Conservation (phyloP, 345 rosid genomes). For the Eucalyptus pauciflora region DNA sequence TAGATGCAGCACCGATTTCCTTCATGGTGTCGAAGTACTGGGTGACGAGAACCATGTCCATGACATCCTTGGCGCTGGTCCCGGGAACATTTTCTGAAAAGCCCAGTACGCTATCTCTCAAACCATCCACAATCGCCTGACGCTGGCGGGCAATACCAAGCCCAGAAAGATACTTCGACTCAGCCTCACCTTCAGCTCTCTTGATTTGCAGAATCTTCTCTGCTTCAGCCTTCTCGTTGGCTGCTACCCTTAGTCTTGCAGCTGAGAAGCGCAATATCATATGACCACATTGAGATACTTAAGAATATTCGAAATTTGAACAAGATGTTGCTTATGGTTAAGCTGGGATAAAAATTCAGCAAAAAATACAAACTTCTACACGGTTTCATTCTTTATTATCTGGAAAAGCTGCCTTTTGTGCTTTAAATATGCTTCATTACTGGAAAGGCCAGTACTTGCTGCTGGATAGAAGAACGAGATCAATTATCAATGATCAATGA, state of each 20-base stretch:
- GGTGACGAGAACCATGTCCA: slow-evolving; percentile 15
- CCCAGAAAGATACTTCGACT: slow-evolving; percentile 9
- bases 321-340: background rate
- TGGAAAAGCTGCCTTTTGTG: background rate
- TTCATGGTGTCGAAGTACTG: slow-evolving; percentile 14
- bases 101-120: slow-evolving; percentile 14
- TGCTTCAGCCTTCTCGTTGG: slow-evolving; percentile 15
- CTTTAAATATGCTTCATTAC: background rate
- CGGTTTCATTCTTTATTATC: background rate
- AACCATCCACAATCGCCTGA: slow-evolving; percentile 15
- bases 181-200: slow-evolving; percentile 18
- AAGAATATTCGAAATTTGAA: background rate
- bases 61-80: slow-evolving; percentile 8
- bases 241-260: slow-evolving; percentile 13
- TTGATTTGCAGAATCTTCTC: slow-evolving; percentile 14
- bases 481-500: background rate
- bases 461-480: background rate
- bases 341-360: background rate
- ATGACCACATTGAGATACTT: background rate
- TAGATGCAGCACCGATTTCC: slow-evolving; percentile 11
- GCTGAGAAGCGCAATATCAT: background rate
- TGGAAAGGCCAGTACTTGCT: background rate
- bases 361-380: background rate
- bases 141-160: slow-evolving; percentile 15
- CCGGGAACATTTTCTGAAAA: slow-evolving; percentile 8